phyloP scores from a whole-genome alignment of 2,329 filamentous ascomycete genomes.

The Claviceps sp. region DNA sequence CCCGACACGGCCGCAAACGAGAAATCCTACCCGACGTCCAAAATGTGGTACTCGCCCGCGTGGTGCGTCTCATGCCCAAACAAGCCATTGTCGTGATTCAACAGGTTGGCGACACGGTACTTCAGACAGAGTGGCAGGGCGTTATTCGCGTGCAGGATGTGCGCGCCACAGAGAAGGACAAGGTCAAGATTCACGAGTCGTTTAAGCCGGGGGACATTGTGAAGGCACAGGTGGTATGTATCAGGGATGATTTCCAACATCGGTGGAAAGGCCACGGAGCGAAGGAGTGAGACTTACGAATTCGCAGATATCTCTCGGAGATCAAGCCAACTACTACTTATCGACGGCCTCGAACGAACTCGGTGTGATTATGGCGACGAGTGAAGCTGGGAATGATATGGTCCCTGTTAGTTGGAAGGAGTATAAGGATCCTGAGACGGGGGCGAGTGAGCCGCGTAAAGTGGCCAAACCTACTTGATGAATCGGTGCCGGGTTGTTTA shows the following conservation, averaged over 20 bases:
- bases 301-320: slow-evolving; percentile 69
- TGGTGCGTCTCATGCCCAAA: slow-evolving; percentile 71
- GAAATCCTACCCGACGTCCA: slow-evolving; percentile 73
- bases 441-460: slow-evolving; percentile 67
- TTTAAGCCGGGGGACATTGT: slow-evolving; percentile 92
- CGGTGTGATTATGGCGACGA: slow-evolving; percentile 85
- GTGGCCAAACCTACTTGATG: slow-evolving; percentile 81
- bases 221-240: slow-evolving; percentile 62
- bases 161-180: slow-evolving; percentile 88
- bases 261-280: no score
- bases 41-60: slow-evolving; percentile 67
- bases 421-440: slow-evolving; percentile 73
- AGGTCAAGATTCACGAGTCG: slow-evolving; percentile 78
- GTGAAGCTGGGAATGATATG: slow-evolving; percentile 81
- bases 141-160: slow-evolving; percentile 84
- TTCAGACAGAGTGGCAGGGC: slow-evolving; percentile 72
- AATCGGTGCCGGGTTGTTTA: neutral
- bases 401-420: slow-evolving; percentile 92
- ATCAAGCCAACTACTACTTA: slow-evolving; percentile 93
- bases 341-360: slow-evolving; percentile 82
- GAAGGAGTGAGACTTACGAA: neutral
- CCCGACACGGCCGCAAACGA: slow-evolving; percentile 36
- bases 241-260: no score
- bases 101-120: slow-evolving; percentile 59
- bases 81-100: slow-evolving; percentile 81